phyloP scores from a whole-genome alignment of 176 grass and related monocot genomes.

The Microstegium vimineum region DNA sequence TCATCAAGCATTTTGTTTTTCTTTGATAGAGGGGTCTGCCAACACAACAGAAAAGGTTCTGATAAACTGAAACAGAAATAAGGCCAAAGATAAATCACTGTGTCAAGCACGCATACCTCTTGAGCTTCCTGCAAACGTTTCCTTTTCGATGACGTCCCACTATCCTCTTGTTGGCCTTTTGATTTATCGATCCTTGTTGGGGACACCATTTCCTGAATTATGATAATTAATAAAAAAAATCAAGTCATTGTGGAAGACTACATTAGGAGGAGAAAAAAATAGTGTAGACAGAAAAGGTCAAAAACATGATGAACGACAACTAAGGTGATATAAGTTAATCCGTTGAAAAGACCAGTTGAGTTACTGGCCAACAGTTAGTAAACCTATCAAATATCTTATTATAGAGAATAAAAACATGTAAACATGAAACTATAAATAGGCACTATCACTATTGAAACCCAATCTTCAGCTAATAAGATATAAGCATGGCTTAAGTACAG shows the following conservation, averaged over 20 bases:
- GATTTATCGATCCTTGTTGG: slow-evolving; percentile 37
- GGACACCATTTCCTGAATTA: slow-evolving; percentile 50
- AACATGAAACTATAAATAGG: slow-evolving; percentile 7
- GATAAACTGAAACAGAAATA: slow-evolving; percentile 7
- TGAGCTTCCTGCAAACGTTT: slow-evolving; percentile 44
- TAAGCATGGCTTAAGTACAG: neutral
- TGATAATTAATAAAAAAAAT: neutral
- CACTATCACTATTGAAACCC: neutral
- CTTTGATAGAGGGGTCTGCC: slow-evolving; percentile 42
- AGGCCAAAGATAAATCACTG: neutral
- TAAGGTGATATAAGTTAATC: neutral
- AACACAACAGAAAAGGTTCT: neutral
- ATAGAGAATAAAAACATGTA: neutral
- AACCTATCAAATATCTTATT: neutral
- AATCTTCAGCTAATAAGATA: neutral
- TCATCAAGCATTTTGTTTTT: slow-evolving; percentile 41
- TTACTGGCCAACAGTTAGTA: neutral
- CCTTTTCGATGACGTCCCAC: slow-evolving; percentile 50
- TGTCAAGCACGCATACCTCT: slow-evolving; percentile 36
- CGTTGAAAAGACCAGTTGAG: too few relatives aligned
- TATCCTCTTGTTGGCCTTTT: slow-evolving; percentile 37
- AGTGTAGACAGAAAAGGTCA: neutral
- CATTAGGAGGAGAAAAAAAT: neutral
- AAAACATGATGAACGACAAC: neutral
- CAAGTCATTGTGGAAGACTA: slow-evolving; percentile 6